A percentile compares a stretch with the other conserved stretches of the same genome.
Evolutionary conservation across 768 basidiomycete genomes (phyloP).

Genomic region (Russula sp.): DNA sequence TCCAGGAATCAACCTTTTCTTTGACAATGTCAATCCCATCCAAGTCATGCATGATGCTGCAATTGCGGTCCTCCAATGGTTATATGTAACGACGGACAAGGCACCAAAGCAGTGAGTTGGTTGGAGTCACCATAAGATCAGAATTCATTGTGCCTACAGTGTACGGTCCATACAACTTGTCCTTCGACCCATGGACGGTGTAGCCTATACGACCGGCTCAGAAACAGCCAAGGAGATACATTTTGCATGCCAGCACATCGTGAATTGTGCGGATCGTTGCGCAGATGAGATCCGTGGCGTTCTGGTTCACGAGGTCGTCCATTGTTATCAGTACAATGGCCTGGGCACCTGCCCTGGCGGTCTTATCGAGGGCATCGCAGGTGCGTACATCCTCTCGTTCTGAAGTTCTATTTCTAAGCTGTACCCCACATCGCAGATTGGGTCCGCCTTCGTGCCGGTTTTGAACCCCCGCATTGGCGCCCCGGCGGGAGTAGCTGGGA

Average conservation of each 20-base stretch:
- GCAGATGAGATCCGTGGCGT: slow-evolving; percentile 63
- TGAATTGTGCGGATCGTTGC: slow-evolving; percentile 35
- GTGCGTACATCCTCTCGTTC: slow-evolving; percentile 30
- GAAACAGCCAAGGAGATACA: slow-evolving; percentile 63
- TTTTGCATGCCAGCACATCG: slow-evolving; percentile 60
- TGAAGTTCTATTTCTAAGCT: neutral
- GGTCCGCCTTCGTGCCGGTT: slow-evolving; percentile 53
- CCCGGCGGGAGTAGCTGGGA: slow-evolving; percentile 53
- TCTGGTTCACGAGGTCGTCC: slow-evolving; percentile 68
- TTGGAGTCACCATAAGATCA: neutral
- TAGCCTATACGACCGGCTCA: slow-evolving; percentile 59
- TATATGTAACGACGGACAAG: slow-evolving; percentile 18
- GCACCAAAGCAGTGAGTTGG: slow-evolving; percentile 18
- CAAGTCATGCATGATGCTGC: slow-evolving; percentile 30
- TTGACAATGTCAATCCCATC: slow-evolving; percentile 40
- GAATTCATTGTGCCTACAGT: neutral
- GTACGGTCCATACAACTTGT: slow-evolving; percentile 44
- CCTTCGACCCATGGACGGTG: slow-evolving; percentile 58
- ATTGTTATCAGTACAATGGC: slow-evolving; percentile 69
- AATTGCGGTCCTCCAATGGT: slow-evolving; percentile 11
- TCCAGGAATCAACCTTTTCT: slow-evolving; percentile 46
- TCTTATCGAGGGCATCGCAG: slow-evolving; percentile 74
- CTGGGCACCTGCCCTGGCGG: slow-evolving; percentile 56
- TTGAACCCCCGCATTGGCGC: slow-evolving; percentile 67
- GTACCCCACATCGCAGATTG: slow-evolving; percentile 41